Conservation (phyloP, 495 filamentous ascomycete species). For the Beverwykella pulmonaria region DNA sequence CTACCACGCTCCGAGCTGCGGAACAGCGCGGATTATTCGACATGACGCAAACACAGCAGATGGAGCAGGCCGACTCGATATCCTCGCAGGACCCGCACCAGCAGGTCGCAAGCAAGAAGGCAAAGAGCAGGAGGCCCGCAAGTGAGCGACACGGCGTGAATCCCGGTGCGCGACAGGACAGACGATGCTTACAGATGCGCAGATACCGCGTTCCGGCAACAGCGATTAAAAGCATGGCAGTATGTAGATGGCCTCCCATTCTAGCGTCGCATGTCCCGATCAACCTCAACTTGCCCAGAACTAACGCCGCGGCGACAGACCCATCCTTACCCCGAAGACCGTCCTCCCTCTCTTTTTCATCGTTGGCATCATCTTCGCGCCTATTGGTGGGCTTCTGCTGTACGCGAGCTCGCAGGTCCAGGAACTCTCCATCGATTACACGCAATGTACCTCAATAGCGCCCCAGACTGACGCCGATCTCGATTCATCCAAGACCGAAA, state of each 20-base stretch:
- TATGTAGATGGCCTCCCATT: constrained; percentile 41
- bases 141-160: constrained; percentile 57
- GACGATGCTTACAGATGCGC: constrained; percentile 13
- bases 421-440: constrained; percentile 89
- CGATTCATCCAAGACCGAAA: neutral
- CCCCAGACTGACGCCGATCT: constrained; percentile 44
- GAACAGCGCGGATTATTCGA: constrained; percentile 32
- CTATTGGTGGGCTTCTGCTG: constrained; percentile 80
- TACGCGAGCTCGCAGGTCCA: constrained; percentile 89
- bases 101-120: constrained; percentile 65
- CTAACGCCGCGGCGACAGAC: constrained; percentile 54
- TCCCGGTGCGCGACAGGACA: neutral
- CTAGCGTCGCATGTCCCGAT: neutral
- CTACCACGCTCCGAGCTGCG: constrained; percentile 15
- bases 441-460: constrained; percentile 64
- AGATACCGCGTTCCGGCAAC: constrained; percentile 93
- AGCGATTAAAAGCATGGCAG: constrained; percentile 94
- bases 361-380: constrained; percentile 83
- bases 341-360: constrained; percentile 88
- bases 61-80: constrained; percentile 49
- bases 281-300: neutral
- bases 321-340: constrained; percentile 90
- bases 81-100: constrained; percentile 47
- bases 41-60: constrained; percentile 47
- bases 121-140: constrained; percentile 81